phyloP scores from a whole-genome alignment of 306 rosid species.

The Dryas octopetala region DNA sequence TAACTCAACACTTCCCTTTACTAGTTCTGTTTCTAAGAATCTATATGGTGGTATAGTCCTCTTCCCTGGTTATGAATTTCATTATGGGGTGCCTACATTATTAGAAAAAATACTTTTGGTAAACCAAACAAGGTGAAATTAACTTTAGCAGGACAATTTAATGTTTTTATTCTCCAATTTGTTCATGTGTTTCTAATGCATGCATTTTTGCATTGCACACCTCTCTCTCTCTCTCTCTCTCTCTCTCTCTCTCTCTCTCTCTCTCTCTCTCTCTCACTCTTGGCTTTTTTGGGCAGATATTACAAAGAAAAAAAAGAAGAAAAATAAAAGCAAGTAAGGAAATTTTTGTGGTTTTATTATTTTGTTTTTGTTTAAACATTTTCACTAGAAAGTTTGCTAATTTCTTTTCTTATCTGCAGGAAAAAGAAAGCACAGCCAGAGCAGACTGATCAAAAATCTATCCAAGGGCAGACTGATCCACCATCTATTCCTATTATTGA shows the following conservation, averaged over 20 bases:
- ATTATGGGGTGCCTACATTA: background rate
- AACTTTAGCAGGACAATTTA: background rate
- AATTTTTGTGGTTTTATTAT: constrained; percentile 18
- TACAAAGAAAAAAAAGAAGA: constrained; percentile 96
- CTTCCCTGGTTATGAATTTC: background rate
- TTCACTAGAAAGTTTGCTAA: constrained; percentile 20
- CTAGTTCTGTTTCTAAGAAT: background rate
- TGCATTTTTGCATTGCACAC: constrained; percentile 2
- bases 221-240: too few relatives aligned
- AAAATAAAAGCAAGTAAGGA: constrained; percentile 90
- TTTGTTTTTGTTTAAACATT: background rate
- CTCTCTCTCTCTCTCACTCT: background rate
- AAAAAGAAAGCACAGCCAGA: constrained; percentile 63
- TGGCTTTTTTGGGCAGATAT: constrained; percentile 46
- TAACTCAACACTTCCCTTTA: background rate
- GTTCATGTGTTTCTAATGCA: constrained; percentile 7
- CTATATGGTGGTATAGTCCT: background rate
- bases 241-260: too few relatives aligned
- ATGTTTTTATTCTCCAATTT: background rate
- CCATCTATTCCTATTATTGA: constrained; percentile 72
- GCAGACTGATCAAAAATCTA: constrained; percentile 51
- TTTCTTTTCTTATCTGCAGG: constrained; percentile 46
- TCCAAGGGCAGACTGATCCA: constrained; percentile 37
- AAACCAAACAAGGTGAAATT: background rate
- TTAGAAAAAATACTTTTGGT: background rate